Evolutionary conservation across 2,329 filamentous ascomycete genomes (phyloP), one percentile per base, ranked within the genome.

Genomic region (Cladosporium phlei): DNA sequence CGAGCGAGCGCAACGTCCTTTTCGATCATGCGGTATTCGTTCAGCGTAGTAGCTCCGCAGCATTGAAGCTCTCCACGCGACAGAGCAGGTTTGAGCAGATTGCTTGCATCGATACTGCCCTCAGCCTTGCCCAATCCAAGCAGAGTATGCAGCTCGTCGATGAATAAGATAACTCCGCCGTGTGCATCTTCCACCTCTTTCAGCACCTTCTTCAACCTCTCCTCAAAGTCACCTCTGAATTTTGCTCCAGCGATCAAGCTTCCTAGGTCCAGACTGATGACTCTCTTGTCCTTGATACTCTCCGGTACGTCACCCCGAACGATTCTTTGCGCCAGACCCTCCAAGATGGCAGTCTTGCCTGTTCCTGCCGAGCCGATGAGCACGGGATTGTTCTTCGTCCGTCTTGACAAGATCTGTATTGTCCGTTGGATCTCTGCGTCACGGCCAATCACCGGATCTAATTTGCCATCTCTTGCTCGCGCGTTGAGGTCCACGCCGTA

Each of bases 301-400:
- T 97, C 93, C 0, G 93, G 91, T 0, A 97, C 90, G 68, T 96
- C 91, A 2, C 91, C 91, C 54, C 83, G 79, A 2, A 96, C 86
- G 55, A 98, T 97, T 29, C 93, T 78, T 61, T 93, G 80, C 8
- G 91, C 90, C 29, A 97, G 73, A 2, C 91, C 91, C 69, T 97
- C 91, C 3, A 96, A 71, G 42, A 96, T 87, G 1, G 91, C 90
- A 5, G 91, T 97, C 71, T 97, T 97, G 51, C 91, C 91, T 0
- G 88, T 95, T 55, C 90, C 91, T 7, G 89, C 88, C 37, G 82
- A 83, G 52, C 91, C 91, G 49, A 96, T 95, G n/a, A 96, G 72
- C 1, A 96, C 90, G 0, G 91, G 91, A 55, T 95, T 95, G 59
- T 96, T 97, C 68, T 97, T 97, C 6, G 93, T 97, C 51, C 93